Percentiles rank a stretch among this genome's conserved stretches.
These are phyloP conservation scores for Phyllostachys edulis DNA, from an alignment of 176 grass and related monocot genomes.

Conservation along the genomic window DNA sequence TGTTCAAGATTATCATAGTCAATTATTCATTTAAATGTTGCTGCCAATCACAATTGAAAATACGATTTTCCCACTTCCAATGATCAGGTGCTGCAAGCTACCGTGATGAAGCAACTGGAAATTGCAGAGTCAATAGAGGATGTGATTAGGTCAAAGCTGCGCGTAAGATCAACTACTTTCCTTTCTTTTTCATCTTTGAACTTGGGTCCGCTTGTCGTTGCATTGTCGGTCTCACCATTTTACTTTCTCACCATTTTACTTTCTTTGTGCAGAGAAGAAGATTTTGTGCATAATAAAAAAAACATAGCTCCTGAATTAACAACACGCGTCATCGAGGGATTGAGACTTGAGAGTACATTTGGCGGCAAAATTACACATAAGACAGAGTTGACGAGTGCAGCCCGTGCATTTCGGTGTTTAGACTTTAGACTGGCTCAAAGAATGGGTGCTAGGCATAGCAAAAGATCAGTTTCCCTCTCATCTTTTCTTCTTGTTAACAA, in stretches of 20 bases:
- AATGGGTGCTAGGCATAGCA: neutral
- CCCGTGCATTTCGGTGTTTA: neutral
- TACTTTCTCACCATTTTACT: neutral
- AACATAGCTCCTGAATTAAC: neutral
- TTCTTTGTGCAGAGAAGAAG: conserved; percentile 51
- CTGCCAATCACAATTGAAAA: neutral
- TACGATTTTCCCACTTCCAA: neutral
- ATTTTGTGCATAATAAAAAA: conserved; percentile 54
- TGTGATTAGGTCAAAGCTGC: conserved; percentile 50
- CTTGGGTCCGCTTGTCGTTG: neutral
- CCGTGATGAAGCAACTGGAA: conserved; percentile 78
- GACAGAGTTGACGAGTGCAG: neutral
- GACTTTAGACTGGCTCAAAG: conserved; percentile 4
- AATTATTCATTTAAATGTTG: neutral
- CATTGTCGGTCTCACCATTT: neutral
- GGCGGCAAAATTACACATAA: neutral
- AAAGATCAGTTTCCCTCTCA: neutral
- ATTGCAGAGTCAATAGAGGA: conserved; percentile 73
- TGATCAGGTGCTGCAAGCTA: conserved; percentile 76
- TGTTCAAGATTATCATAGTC: neutral
- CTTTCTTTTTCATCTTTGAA: conserved; percentile 12
- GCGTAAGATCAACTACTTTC: conserved; percentile 39
- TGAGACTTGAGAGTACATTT: conserved; percentile 12
- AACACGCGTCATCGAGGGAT: neutral
- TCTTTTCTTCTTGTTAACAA: neutral